Conservation (phyloP, 441 rosid species). For the Sinapis alba region DNA sequence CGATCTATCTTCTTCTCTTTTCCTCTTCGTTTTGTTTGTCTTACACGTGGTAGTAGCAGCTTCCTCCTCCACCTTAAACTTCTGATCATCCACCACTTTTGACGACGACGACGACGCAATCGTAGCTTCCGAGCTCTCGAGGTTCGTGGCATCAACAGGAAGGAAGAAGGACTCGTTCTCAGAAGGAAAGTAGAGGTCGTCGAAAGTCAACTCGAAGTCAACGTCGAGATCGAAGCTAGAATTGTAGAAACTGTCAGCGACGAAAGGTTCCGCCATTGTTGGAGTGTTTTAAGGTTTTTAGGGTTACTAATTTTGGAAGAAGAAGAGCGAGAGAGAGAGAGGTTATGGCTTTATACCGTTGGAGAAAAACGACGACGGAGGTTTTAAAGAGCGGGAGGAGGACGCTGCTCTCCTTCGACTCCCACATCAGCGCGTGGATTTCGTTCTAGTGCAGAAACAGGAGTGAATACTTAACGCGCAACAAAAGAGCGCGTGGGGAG, state of each 20-base stretch:
- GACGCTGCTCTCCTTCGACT: background rate
- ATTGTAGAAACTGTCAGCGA: constrained; percentile 34
- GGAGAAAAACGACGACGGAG: background rate
- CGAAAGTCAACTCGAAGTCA: constrained; percentile 62
- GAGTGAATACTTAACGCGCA: too few relatives aligned
- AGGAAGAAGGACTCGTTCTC: constrained; percentile 48
- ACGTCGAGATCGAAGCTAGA: constrained; percentile 51
- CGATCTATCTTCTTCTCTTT: constrained; percentile 43
- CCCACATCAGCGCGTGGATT: background rate
- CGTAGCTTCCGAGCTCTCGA: background rate
- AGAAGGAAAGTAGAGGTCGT: constrained; percentile 49
- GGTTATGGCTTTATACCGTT: background rate
- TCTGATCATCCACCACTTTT: constrained; percentile 43
- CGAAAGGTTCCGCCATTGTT: constrained; percentile 25
- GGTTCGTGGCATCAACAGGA: constrained; percentile 19
- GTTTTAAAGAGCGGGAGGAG: background rate
- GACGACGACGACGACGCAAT: constrained; percentile 43
- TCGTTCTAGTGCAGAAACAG: too few relatives aligned
- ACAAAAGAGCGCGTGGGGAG: constrained; percentile 7
- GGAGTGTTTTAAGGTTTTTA: constrained; percentile 5
- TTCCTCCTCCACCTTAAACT: constrained; percentile 41
- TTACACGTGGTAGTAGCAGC: constrained; percentile 24
- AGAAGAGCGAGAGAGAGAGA: background rate
- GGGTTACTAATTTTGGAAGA: constrained; percentile 3
- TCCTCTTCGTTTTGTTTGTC: constrained; percentile 72